Conservation (phyloP, 768 basidiomycete species). For the Multifurca ochricompacta region DNA sequence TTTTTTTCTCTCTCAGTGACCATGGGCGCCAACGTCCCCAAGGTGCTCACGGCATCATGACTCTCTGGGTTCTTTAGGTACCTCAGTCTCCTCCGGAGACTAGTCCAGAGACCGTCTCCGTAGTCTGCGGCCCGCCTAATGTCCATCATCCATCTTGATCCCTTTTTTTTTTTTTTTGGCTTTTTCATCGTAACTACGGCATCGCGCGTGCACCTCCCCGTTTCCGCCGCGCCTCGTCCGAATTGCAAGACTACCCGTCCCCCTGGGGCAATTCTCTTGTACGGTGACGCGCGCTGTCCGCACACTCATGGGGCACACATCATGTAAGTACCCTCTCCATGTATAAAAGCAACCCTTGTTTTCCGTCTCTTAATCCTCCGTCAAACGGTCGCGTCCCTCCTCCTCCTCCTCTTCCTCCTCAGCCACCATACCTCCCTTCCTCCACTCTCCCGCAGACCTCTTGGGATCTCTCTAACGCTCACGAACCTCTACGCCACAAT, state of each 20-base stretch:
- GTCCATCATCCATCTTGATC: neutral
- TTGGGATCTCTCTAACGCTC: neutral
- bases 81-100: neutral
- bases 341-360: constrained; percentile 15
- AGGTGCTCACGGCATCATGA: constrained; percentile 12
- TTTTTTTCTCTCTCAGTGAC: neutral
- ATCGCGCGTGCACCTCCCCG: constrained; percentile 14
- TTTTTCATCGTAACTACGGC: constrained; percentile 5
- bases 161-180: neutral
- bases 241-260: constrained; percentile 10
- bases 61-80: neutral
- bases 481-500: constrained; percentile 29
- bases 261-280: constrained; percentile 18
- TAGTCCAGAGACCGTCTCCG: constrained; percentile 15
- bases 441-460: constrained; percentile 1
- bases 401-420: constrained; percentile 18
- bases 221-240: constrained; percentile 17
- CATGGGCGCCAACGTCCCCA: neutral
- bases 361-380: neutral
- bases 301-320: constrained; percentile 12
- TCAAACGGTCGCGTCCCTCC: constrained; percentile 22
- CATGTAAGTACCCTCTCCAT: constrained; percentile 13
- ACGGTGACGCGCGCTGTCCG: constrained; percentile 13
- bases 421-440: too few relatives aligned
- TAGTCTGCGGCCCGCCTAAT: neutral